These are phyloP conservation scores for Rhodotorula toruloides DNA, from an alignment of 768 basidiomycete species.

Conservation along the genomic window DNA sequence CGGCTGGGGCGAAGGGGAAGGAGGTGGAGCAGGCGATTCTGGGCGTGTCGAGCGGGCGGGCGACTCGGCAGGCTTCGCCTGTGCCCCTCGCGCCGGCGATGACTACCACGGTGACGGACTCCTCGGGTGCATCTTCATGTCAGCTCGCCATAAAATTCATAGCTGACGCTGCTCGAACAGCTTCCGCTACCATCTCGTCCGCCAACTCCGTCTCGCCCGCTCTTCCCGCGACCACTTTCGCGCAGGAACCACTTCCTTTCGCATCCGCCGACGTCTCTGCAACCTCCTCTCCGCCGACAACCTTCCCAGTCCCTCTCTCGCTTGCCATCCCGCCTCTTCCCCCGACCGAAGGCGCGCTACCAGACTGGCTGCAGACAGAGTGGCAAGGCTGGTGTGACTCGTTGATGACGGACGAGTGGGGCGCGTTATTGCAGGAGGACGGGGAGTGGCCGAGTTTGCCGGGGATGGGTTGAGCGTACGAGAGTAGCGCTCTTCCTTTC, in stretches of 20 bases:
- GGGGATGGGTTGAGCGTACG: background rate
- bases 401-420: background rate
- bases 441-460: background rate
- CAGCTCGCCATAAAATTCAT: too few relatives aligned
- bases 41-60: background rate
- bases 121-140: too few relatives aligned
- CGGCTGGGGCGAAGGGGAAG: background rate
- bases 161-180: too few relatives aligned
- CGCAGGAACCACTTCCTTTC: too few relatives aligned
- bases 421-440: background rate
- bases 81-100: too few relatives aligned
- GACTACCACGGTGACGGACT: too few relatives aligned
- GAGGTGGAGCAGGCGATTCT: background rate
- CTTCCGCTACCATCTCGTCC: too few relatives aligned
- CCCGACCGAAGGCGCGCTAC: background rate
- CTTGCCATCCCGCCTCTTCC: background rate
- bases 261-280: too few relatives aligned
- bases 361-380: background rate
- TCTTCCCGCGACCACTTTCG: too few relatives aligned
- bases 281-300: too few relatives aligned
- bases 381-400: slow-evolving; percentile 3
- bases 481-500: background rate
- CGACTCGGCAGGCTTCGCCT: background rate
- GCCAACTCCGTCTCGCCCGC: too few relatives aligned
- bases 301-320: background rate